Conservation (phyloP, 108 stramenopile genomes). For the Nitzschia inconspicua region DNA sequence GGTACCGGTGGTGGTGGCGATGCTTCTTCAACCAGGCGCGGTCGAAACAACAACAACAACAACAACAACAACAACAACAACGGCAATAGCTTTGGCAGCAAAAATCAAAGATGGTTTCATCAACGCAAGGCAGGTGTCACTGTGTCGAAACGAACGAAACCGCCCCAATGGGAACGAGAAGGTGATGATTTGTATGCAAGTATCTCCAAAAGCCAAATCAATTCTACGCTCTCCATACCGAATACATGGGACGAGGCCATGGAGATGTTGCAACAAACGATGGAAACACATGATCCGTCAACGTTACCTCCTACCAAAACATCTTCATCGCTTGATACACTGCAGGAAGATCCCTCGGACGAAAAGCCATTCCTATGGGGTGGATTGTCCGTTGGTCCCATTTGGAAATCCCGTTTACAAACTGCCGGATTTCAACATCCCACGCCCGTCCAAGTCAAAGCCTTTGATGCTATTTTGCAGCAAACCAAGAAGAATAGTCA, state of each 20-base stretch:
- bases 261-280: neutral
- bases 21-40: no score
- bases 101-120: conserved; percentile 25
- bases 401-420: conserved; percentile 38
- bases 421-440: conserved; percentile 29
- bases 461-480: conserved; percentile 42
- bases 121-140: conserved; percentile 26
- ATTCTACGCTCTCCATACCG: no score
- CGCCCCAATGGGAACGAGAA: conserved; percentile 76
- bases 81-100: neutral
- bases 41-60: neutral
- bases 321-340: neutral
- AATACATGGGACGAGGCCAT: neutral
- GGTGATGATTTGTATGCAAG: conserved; percentile 61
- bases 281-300: neutral
- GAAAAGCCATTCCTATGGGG: conserved; percentile 51
- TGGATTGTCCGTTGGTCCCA: conserved; percentile 54
- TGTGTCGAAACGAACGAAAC: conserved; percentile 34
- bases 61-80: neutral
- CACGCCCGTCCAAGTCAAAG: conserved; percentile 55
- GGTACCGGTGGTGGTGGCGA: no score
- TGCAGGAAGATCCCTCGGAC: conserved; percentile 9
- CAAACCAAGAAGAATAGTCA: conserved; percentile 25
- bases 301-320: neutral
- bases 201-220: no score